Evolutionary conservation across 352 stramenopile species (phyloP).

Genomic region (Pythium brassicae): DNA sequence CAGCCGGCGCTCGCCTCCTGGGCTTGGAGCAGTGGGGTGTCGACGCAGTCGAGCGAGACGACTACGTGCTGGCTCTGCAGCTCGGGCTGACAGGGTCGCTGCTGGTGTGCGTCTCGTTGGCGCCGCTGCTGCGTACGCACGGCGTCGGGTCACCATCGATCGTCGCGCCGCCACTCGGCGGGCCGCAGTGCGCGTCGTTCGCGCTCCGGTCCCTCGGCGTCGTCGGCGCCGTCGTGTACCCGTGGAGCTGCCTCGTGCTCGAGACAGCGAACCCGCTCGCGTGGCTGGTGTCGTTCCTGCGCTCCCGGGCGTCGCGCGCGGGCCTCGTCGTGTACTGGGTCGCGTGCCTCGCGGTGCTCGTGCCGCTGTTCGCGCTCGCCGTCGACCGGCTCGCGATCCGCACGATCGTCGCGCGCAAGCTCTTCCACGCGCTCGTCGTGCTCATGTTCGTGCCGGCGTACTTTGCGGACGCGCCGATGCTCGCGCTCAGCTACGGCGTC

Average conservation of each 20-base stretch:
- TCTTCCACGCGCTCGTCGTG: conserved; percentile 79
- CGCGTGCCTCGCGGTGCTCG: conserved; percentile 37
- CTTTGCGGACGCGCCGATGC: conserved; percentile 44
- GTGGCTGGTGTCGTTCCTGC: conserved; percentile 56
- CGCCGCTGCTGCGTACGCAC: conserved; percentile 38
- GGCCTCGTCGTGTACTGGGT: conserved; percentile 58
- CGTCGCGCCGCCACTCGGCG: conserved; percentile 28
- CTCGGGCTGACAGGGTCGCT: conserved; percentile 48
- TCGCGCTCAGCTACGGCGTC: conserved; percentile 76
- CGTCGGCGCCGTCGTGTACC: conserved; percentile 38
- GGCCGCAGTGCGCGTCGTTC: conserved; percentile 23
- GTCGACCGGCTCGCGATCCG: conserved; percentile 31
- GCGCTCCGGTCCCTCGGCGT: conserved; percentile 24
- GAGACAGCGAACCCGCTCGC: conserved; percentile 48
- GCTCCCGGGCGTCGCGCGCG: conserved; percentile 22
- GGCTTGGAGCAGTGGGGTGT: conserved; percentile 19
- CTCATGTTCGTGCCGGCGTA: conserved; percentile 74
- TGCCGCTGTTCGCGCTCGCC: conserved; percentile 50
- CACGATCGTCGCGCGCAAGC: conserved; percentile 74
- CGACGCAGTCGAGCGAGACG: conserved; percentile 27
- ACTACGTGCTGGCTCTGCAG: conserved; percentile 51
- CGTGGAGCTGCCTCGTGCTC: conserved; percentile 66
- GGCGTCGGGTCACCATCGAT: conserved; percentile 36
- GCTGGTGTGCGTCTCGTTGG: conserved; percentile 39
- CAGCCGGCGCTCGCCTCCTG: conserved; percentile 6